Base-by-base conservation (phyloP, 371 early-diverging fungal species). In the Cokeromyces recurvatus region DNA sequence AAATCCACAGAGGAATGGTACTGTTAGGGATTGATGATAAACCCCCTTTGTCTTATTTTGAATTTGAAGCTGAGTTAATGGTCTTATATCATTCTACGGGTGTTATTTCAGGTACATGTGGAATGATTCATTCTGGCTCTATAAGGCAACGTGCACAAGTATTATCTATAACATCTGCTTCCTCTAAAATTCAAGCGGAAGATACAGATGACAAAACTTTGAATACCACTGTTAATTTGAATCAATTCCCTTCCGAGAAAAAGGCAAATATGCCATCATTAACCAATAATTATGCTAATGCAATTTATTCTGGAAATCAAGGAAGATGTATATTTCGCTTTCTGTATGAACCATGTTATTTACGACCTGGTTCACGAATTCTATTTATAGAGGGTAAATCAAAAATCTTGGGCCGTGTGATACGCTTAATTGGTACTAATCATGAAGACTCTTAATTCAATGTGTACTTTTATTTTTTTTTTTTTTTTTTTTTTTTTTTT, bases 71-170 rank as follows among this genome's bases (percentile, higher is more conserved):
- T 2, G 91, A 93, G 41, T 70, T 94, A 4, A 74, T 89, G 46
- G 87, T 95, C 0, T 64, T 95, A 22, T 87, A 84, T 57, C 91
- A 91, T 64, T 76, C 81, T 32, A 87, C 87, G 2, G 74, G 60
- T 43, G 59, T 68, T 34, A 57, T 43, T 25, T 48, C 12, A 64
- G 87, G 87, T 31, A 90, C 91, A 47, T 91, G 90, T 65, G 94
- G 95, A 19, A 94, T 94, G 89, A 58, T 95, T 36, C 92, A 93
- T 59, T 89, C 88, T 32, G 92, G 94, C 0, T 84, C 88, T 2
- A 89, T 94, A 7, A 78, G 93, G 15, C 92, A 94, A 63, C 87
- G 86, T 3, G 95, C 90, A 4, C 65, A 79, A 14, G 64, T 82
- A 0, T 43, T 70, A 16, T 59, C 55, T 21, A 85, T 89, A 17